A percentile compares a stretch with the other conserved stretches of the same genome.
These are phyloP conservation scores for Leccinellum luteum DNA, from an alignment of 768 basidiomycete species.

Conservation along the genomic window DNA sequence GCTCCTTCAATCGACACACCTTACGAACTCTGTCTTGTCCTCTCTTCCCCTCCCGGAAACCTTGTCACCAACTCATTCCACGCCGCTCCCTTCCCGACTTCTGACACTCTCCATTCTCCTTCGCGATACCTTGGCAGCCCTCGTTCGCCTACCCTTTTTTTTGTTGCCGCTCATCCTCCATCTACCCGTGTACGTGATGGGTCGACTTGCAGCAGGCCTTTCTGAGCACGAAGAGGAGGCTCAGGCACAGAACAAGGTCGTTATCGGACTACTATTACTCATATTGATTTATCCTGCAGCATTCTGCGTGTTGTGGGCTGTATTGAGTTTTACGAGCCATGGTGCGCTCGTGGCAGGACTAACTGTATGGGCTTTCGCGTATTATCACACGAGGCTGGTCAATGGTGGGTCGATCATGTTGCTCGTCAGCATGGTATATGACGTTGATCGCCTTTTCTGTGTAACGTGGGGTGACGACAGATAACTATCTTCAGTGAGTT, in stretches of 20 bases:
- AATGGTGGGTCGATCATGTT: conserved; percentile 57
- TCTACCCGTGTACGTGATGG: conserved; percentile 82
- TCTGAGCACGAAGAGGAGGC: conserved; percentile 89
- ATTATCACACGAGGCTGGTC: conserved; percentile 84
- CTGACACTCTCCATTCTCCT: conserved; percentile 75
- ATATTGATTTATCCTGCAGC: conserved; percentile 76
- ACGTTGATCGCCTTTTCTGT: conserved; percentile 14
- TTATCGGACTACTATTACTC: conserved; percentile 76
- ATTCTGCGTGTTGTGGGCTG: conserved; percentile 84
- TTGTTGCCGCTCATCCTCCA: conserved; percentile 81
- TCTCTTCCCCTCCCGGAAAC: conserved; percentile 81
- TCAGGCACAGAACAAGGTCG: conserved; percentile 95
- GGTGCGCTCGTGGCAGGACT: conserved; percentile 71
- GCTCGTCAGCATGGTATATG: conserved; percentile 21
- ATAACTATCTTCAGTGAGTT: conserved; percentile 74
- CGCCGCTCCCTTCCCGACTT: conserved; percentile 76
- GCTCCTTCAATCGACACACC: conserved; percentile 72
- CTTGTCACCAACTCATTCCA: conserved; percentile 74
- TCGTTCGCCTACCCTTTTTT: conserved; percentile 86
- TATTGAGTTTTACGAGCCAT: conserved; percentile 70
- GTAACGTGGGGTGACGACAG: conserved; percentile 33
- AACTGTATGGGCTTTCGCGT: conserved; percentile 72
- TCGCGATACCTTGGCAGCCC: conserved; percentile 68
- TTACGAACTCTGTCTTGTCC: conserved; percentile 83
- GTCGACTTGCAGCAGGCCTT: conserved; percentile 67